Conservation (phyloP, 257 asterid species). For the Solanum piurae region DNA sequence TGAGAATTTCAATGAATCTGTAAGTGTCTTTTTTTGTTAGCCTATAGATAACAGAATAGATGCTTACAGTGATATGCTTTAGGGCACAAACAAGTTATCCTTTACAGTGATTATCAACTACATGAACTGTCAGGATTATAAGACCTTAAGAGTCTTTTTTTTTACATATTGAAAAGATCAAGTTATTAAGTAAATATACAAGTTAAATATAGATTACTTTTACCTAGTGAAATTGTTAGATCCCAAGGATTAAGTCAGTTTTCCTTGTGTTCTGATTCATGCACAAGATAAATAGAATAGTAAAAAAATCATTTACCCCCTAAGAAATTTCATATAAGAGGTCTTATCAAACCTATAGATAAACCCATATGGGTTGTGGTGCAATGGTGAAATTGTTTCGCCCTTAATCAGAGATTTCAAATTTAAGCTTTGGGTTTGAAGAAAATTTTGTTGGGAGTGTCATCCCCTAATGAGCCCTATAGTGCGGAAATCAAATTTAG, state of each 20-base stretch:
- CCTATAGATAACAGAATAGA: neutral
- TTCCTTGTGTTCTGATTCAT: neutral
- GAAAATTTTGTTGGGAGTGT: neutral
- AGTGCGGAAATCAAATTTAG: no score
- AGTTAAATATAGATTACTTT: neutral
- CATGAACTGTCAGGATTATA: neutral
- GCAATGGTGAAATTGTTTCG: rapidly evolving
- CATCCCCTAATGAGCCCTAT: neutral
- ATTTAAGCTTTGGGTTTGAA: no score
- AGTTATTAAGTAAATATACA: neutral
- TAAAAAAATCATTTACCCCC: neutral
- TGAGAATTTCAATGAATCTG: neutral
- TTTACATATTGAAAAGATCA: neutral
- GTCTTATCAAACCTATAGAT: no score
- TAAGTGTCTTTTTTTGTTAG: neutral
- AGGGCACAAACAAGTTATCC: neutral
- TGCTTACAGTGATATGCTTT: neutral
- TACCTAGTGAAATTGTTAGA: neutral
- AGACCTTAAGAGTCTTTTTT: neutral
- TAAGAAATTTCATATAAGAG: neutral
- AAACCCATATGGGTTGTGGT: no score
- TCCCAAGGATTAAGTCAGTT: neutral
- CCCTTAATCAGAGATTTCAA: rapidly evolving
- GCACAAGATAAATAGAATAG: no score
- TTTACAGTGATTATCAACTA: neutral